Evolutionary conservation across 768 basidiomycete genomes (phyloP), one percentile per base, ranked within the genome.

Genomic region (Clathrus columnatus): DNA sequence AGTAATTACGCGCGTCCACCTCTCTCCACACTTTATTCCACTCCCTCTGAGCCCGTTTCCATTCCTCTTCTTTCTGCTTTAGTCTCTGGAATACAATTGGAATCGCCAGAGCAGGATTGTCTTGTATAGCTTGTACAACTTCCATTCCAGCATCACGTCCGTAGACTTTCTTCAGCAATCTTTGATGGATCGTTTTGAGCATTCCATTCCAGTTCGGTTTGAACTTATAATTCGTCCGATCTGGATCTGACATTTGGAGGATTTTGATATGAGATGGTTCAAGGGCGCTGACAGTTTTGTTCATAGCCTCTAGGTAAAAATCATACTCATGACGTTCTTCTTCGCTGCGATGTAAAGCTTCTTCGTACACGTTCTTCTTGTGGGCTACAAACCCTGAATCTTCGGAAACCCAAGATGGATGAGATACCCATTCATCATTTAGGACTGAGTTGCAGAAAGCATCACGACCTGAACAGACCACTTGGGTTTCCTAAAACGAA

Each of bases 1-100:
- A 80, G 65, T 89, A 97, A 70, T 98, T 98, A 62, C 89, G 78
- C 24, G 90, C 89, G 62, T 98, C 91, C 26, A 95, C 91, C 71
- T 96, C 95, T 50, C 94, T 74, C 96, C 96, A 99, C 50, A 97
- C 88, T 68, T 95, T 90, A 72, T 97, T 97, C 96, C 96, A 99
- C 70, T 96, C 96, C 51, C 92, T 71, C 67, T 96, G 92, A 17
- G 92, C 95, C 20, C 92, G 79, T 70, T 93, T 96, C 96, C 96
- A 99, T 67, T 98, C 95, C 58, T 92, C 92, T 66, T 98, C 95
- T 71, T 98, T 98, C 69, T 87, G 85, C 72, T 96, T 96, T 57
- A 99, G 72, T 5, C 96, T 81, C 47, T 78, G 73, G 7, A 99
- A 77, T 0, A 99, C 91, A 51, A 97, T 82, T 0, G 96, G 94